Percentiles rank a stretch among this genome's conserved stretches.
phyloP scores from a whole-genome alignment of 805 yeast species.

The Starmera amethionina region DNA sequence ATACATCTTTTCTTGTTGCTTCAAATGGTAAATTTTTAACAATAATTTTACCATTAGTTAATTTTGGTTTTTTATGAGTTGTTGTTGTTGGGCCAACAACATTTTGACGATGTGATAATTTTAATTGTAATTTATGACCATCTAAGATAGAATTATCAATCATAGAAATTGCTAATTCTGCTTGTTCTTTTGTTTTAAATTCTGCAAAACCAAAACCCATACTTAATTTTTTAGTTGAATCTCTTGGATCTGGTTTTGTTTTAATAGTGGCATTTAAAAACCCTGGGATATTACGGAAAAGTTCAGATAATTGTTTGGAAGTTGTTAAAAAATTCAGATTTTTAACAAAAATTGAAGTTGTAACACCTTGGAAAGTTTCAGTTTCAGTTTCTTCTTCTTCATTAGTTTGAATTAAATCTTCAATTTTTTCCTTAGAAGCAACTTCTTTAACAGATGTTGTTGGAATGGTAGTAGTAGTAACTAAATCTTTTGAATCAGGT shows the following conservation, averaged over 20 bases:
- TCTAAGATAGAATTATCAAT: constrained; percentile 73
- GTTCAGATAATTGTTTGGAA: constrained; percentile 38
- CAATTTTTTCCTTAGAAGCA: constrained; percentile 21
- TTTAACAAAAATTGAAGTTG: constrained; percentile 84
- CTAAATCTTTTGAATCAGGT: constrained; percentile 30
- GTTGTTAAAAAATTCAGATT: constrained; percentile 84
- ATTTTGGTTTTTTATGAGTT: constrained; percentile 21
- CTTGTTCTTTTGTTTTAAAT: constrained; percentile 69
- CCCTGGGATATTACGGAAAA: constrained; percentile 68
- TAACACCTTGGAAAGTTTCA: constrained; percentile 51
- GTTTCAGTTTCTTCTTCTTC: constrained; percentile 23
- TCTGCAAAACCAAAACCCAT: constrained; percentile 99
- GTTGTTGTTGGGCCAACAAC: constrained; percentile 18
- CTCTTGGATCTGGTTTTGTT: constrained; percentile 80
- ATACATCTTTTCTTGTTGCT: constrained; percentile 86
- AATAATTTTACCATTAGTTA: constrained; percentile 63
- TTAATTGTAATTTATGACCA: constrained; percentile 85
- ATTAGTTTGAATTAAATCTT: constrained; percentile 19
- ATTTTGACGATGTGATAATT: constrained; percentile 73
- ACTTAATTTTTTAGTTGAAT: constrained; percentile 55
- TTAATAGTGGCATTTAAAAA: constrained; percentile 76
- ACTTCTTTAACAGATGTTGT: constrained; percentile 17
- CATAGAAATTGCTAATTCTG: constrained; percentile 61
- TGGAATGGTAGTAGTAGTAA: constrained; percentile 12
- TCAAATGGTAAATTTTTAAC: constrained; percentile 97